Base-by-base conservation (phyloP, 2,329 filamentous ascomycete species). In the Sporothrix mexicana region DNA sequence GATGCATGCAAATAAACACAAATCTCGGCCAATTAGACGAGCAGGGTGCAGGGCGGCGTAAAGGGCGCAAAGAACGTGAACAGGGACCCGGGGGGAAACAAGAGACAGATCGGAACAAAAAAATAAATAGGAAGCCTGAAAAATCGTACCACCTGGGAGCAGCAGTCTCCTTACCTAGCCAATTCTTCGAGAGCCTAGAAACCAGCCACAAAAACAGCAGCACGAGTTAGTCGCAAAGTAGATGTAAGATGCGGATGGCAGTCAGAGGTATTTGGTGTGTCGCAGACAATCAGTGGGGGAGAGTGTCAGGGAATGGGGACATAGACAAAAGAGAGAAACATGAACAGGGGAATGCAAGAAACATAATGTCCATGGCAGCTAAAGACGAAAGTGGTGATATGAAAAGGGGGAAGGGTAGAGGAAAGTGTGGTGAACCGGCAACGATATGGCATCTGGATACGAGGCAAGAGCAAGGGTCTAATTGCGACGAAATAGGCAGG, bases 101-200 rank as follows among this genome's bases (percentile, higher is more conserved):
- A 55, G 2, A 9, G 3, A 25, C 61, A 3, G 17, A 15, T 66
- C 30, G 30, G 47, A 55, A 41, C 2, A 36, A 53, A 64, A 41
- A 36, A n/a, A 41, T 9, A 59, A 64, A 66, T 45, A 20, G n/a
- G 55, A 59, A 36, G 36, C 30, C 23, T n/a, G 23, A 43, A 53
- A 53, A 55, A 71, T 68, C 45, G 25, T 53, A 49, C 57, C 47
- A 43, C 13, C 47, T 53, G 9, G 23, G 3, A 41, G 30, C 15
- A 53, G n/a, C 3, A n/a, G 6, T 15, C 17, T 45, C 23, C 72
- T 69, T 71, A 75, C 74, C 61, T 72, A 7, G 73, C 61, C 41
- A 75, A 59, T 71, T 75, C 74, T 71, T 72, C 23, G 10, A 75
- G 66, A 15, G 74, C 74, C 74, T 75, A 57, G 57, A 62, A n/a